phyloP scores from a whole-genome alignment of 305 asterid species.

The Withania somnifera region DNA sequence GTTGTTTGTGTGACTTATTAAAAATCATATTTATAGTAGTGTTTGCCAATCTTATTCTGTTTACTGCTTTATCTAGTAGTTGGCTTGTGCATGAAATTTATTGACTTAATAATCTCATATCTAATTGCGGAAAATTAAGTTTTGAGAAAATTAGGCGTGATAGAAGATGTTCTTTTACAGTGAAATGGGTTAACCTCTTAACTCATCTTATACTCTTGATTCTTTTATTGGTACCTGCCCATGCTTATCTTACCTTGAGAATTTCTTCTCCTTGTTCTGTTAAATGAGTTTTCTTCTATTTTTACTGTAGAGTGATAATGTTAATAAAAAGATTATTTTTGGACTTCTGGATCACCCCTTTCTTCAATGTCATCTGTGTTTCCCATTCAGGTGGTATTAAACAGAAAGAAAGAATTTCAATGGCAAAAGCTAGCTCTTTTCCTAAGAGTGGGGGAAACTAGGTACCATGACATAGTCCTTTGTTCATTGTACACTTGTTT shows the following conservation, averaged over 20 bases:
- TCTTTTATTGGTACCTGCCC: neutral
- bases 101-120: neutral
- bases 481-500: neutral
- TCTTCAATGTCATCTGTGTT: slow-evolving; percentile 3
- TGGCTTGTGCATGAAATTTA: neutral
- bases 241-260: neutral
- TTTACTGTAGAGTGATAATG: neutral
- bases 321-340: neutral
- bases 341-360: neutral
- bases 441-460: slow-evolving; percentile 64
- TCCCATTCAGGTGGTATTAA: slow-evolving; percentile 61
- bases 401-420: slow-evolving; percentile 75
- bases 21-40: neutral
- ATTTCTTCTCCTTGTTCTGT: neutral
- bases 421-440: slow-evolving; percentile 78
- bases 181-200: neutral
- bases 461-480: slow-evolving; percentile 25
- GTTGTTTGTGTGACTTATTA: neutral
- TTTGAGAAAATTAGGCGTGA: neutral
- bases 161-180: neutral
- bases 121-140: neutral
- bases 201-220: neutral
- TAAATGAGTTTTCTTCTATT: neutral
- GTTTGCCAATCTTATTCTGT: neutral
- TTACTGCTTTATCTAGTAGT: neutral